Percentiles rank a stretch among this genome's conserved stretches.
Conservation (phyloP, 768 basidiomycete species). For the Boletus rufocinnamomeus region DNA sequence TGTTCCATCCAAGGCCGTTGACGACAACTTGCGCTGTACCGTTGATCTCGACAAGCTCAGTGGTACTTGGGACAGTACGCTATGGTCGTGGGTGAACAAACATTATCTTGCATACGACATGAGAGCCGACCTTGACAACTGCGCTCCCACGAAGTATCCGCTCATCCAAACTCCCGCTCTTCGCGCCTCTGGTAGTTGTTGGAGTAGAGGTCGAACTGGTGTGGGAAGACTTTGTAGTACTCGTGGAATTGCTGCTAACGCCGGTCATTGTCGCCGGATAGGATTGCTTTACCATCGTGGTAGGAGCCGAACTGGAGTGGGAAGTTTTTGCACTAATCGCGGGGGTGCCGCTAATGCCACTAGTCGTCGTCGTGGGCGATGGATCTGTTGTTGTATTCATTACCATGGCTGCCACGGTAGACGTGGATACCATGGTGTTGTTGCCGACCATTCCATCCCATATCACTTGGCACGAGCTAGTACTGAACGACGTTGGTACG, state of each 20-base stretch:
- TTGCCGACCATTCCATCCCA: slow-evolving; percentile 28
- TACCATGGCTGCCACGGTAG: background rate
- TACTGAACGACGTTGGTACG: too few relatives aligned
- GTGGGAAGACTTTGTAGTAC: background rate
- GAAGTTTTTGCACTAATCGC: background rate
- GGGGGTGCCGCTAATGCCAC: background rate
- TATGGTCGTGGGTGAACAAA: slow-evolving; percentile 6
- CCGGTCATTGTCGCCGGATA: background rate
- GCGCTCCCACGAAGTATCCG: background rate
- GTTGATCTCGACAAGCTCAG: background rate
- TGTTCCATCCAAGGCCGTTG: slow-evolving; percentile 36
- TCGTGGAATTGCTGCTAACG: background rate
- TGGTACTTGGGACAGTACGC: slow-evolving; percentile 1
- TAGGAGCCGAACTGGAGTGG: background rate
- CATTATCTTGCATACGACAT: background rate
- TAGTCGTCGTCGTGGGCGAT: background rate
- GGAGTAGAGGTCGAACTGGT: background rate
- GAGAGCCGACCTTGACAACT: slow-evolving; percentile 5
- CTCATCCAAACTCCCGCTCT: background rate
- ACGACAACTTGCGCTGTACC: slow-evolving; percentile 27
- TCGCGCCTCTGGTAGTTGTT: background rate
- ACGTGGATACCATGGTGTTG: slow-evolving; percentile 4
- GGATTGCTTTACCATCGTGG: background rate
- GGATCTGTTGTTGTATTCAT: background rate
- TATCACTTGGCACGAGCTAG: too few relatives aligned